Evolutionary conservation across 2,329 filamentous ascomycete genomes (phyloP).

Genomic region (Sarocladium oryzae): DNA sequence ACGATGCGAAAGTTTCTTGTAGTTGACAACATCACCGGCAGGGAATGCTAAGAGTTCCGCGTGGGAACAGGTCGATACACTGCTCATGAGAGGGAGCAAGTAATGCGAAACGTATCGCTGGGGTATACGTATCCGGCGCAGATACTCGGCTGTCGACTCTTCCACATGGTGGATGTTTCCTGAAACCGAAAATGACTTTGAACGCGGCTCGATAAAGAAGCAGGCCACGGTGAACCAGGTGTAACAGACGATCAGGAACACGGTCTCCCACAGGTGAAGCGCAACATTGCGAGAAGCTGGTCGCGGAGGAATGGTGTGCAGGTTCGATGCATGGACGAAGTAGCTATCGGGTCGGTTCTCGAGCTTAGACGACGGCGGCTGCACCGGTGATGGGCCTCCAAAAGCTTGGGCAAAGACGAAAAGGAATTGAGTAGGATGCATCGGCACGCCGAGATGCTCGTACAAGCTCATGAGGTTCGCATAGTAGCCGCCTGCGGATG

Average conservation of each 20-base stretch:
- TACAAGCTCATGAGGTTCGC: conserved; percentile 50
- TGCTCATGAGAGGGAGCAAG: conserved; percentile 47
- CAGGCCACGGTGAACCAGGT: conserved; percentile 48
- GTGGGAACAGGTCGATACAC: conserved; percentile 49
- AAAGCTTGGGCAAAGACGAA: conserved; percentile 40
- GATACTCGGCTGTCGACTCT: conserved; percentile 44
- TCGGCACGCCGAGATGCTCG: conserved; percentile 42
- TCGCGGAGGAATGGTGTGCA: conserved; percentile 40
- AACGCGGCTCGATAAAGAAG: conserved; percentile 35
- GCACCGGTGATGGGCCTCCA: conserved; percentile 3
- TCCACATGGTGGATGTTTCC: conserved; percentile 10
- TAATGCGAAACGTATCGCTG: conserved; percentile 40
- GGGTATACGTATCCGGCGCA: conserved; percentile 43
- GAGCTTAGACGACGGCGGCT: neutral
- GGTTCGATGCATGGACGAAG: conserved; percentile 48
- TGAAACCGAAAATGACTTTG: too few relatives aligned
- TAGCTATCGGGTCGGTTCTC: conserved; percentile 27
- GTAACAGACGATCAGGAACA: conserved; percentile 41
- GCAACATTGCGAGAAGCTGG: conserved; percentile 29
- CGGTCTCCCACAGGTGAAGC: conserved; percentile 35
- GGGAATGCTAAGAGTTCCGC: conserved; percentile 43
- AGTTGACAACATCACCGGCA: conserved; percentile 44
- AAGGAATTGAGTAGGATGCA: conserved; percentile 44
- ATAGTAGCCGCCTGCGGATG: conserved; percentile 41
- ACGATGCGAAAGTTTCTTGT: conserved; percentile 39